These are phyloP conservation scores for Tillandsia leiboldiana DNA, from an alignment of 176 grass and related monocot species.

Conservation along the genomic window DNA sequence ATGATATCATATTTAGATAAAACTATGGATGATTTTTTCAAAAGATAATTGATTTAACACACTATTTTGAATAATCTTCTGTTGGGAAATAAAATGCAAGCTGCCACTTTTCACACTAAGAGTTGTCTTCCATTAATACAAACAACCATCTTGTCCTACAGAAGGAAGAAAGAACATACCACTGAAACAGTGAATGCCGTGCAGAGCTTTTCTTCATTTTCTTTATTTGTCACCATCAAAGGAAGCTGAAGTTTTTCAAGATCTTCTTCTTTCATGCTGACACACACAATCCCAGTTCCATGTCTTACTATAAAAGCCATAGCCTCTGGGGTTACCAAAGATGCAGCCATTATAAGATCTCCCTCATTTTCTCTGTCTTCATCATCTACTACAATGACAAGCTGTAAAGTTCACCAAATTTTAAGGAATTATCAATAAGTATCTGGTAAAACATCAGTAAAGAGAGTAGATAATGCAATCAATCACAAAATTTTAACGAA, in stretches of 20 bases:
- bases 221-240: constrained; percentile 70
- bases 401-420: constrained; percentile 31
- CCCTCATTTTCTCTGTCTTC: constrained; percentile 92
- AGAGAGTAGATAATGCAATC: constrained; percentile 1
- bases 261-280: constrained; percentile 82
- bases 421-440: constrained; percentile 8
- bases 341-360: constrained; percentile 77
- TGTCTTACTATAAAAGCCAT: constrained; percentile 89
- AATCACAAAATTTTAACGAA: constrained; percentile 19
- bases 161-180: constrained; percentile 37
- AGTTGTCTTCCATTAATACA: background rate
- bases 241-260: constrained; percentile 70
- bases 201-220: constrained; percentile 81
- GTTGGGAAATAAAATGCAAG: background rate
- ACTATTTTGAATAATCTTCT: too few relatives aligned
- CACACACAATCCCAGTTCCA: constrained; percentile 80
- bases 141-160: background rate
- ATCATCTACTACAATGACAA: constrained; percentile 86
- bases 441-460: background rate
- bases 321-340: constrained; percentile 61
- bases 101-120: background rate
- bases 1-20: too few relatives aligned
- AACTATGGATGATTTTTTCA: too few relatives aligned
- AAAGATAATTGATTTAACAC: too few relatives aligned
- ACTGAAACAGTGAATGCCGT: constrained; percentile 86